phyloP scores from a whole-genome alignment of 768 basidiomycete species.

The Naganishia randhawae region DNA sequence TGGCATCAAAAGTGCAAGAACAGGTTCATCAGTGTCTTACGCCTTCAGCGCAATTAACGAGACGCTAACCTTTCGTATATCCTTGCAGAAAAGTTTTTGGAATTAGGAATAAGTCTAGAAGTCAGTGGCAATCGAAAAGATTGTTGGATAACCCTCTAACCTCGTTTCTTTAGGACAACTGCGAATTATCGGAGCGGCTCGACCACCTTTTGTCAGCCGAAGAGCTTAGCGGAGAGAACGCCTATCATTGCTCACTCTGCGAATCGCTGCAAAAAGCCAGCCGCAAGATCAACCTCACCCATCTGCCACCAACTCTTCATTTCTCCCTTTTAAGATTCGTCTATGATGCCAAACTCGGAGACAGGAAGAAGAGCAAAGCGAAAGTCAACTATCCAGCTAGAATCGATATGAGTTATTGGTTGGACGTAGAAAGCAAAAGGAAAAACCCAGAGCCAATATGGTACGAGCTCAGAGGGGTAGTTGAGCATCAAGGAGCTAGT shows the following conservation, averaged over 20 bases:
- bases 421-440: constrained; percentile 1
- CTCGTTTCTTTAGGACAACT: constrained; percentile 49
- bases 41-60: not conserved
- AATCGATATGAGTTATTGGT: constrained; percentile 61
- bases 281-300: constrained; percentile 66
- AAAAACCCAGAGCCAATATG: constrained; percentile 34
- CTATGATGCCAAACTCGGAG: constrained; percentile 71
- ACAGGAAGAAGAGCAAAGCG: constrained; percentile 83
- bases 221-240: constrained; percentile 72
- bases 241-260: constrained; percentile 77
- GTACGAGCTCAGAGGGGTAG: constrained; percentile 81
- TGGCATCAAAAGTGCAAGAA: constrained; percentile 61
- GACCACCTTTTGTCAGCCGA: constrained; percentile 66
- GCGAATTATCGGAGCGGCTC: constrained; percentile 70
- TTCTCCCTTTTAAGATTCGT: constrained; percentile 91
- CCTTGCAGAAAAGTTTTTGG: constrained; percentile 60
- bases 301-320: constrained; percentile 79
- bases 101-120: constrained; percentile 80
- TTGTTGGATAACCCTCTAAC: not conserved
- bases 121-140: constrained; percentile 51
- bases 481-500: constrained; percentile 85
- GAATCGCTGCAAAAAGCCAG: constrained; percentile 70
- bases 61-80: not conserved
- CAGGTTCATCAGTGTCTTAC: constrained; percentile 35
- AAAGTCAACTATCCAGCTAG: constrained; percentile 69